Conservation (phyloP, 495 filamentous ascomycete species). For the Talaromyces borbonicus region DNA sequence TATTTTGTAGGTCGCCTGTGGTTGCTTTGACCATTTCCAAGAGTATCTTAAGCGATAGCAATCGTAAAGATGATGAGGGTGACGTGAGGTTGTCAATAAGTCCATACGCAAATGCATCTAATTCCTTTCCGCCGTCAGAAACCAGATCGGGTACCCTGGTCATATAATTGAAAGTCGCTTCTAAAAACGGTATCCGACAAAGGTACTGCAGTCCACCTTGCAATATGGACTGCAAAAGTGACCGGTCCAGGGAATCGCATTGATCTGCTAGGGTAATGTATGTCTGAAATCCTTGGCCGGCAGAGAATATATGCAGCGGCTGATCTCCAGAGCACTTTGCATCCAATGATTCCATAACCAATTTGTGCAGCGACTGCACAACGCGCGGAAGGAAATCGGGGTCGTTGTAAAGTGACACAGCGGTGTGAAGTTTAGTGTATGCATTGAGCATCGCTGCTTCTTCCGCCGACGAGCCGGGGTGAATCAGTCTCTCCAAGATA, state of each 20-base stretch:
- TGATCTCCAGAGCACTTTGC: conserved; percentile 13
- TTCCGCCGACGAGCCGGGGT: conserved; percentile 13
- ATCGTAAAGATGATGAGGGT: conserved; percentile 59
- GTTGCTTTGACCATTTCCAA: conserved; percentile 24
- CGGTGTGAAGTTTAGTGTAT: conserved; percentile 29
- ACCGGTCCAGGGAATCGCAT: conserved; percentile 33
- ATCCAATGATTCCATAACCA: conserved; percentile 17
- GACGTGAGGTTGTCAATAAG: conserved; percentile 63
- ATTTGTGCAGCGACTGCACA: conserved; percentile 24
- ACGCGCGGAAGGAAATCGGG: conserved; percentile 25
- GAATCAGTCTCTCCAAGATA: conserved; percentile 54
- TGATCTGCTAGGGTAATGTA: conserved; percentile 30
- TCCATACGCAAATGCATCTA: conserved; percentile 44
- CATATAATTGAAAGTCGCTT: conserved; percentile 50
- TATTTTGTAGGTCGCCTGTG: conserved; percentile 27
- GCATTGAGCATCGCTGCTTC: conserved; percentile 29
- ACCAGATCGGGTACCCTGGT: conserved; percentile 16
- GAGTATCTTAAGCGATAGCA: conserved; percentile 61
- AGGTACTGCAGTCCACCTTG: conserved; percentile 51
- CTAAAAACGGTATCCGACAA: conserved; percentile 54
- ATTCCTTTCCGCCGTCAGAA: conserved; percentile 31
- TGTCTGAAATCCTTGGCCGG: conserved; percentile 39
- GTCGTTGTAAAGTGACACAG: conserved; percentile 28
- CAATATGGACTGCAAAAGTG: conserved; percentile 47
- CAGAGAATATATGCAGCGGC: conserved; percentile 19